phyloP scores from a whole-genome alignment of 805 yeast genomes.

The Kluyveromyces siamensis region DNA sequence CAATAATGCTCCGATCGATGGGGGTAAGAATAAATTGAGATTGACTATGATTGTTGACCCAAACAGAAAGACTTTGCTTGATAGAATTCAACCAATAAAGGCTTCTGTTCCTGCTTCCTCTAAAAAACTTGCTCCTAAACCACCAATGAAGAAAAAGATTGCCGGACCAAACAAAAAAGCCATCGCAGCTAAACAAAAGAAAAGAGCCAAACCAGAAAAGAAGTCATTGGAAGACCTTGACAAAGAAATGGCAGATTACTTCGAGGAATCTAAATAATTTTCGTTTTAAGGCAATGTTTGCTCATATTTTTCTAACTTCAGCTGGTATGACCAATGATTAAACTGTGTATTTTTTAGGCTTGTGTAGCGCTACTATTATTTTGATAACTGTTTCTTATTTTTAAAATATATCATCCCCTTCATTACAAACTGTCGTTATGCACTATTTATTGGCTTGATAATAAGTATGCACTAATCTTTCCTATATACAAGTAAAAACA shows the following conservation, averaged over 20 bases:
- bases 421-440: not conserved
- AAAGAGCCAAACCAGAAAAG: conserved; percentile 35
- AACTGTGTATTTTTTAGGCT: not conserved
- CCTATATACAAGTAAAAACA: not conserved
- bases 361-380: not conserved
- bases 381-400: not conserved
- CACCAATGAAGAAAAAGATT: conserved; percentile 5
- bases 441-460: not conserved
- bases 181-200: conserved; percentile 29
- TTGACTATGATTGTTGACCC: conserved; percentile 83
- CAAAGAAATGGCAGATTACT: conserved; percentile 97
- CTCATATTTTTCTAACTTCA: not conserved
- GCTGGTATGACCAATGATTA: not conserved
- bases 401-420: not conserved
- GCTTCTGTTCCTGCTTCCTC: not conserved
- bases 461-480: not conserved
- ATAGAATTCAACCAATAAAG: conserved; percentile 51
- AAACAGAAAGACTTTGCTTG: conserved; percentile 58
- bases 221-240: conserved; percentile 91
- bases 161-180: conserved; percentile 28
- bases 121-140: not conserved
- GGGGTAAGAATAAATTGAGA: conserved; percentile 68
- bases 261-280: conserved; percentile 33
- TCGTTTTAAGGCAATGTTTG: not conserved
- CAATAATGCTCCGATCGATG: conserved; percentile 90